phyloP scores from a whole-genome alignment of 192 early-diverging fungal species.

The Spizellomyces sp. region DNA sequence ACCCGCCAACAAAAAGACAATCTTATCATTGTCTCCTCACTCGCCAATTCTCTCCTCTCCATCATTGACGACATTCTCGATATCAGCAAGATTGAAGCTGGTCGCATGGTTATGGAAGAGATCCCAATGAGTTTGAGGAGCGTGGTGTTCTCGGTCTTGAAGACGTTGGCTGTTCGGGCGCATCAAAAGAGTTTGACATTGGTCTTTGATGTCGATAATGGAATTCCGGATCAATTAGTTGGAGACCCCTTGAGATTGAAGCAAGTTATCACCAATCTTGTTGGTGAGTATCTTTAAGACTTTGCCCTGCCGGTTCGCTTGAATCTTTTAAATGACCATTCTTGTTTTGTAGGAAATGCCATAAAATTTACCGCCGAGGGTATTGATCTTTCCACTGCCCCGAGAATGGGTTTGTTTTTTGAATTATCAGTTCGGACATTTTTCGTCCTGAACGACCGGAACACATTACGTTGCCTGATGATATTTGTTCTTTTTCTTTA shows the following conservation, averaged over 20 bases:
- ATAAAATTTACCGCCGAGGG: slow-evolving; percentile 63
- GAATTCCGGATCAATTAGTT: slow-evolving; percentile 56
- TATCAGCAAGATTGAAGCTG: slow-evolving; percentile 64
- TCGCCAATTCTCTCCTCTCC: slow-evolving; percentile 31
- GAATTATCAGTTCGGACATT: background rate
- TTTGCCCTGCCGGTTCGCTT: background rate
- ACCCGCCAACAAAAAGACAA: slow-evolving; percentile 81
- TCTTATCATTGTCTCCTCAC: slow-evolving; percentile 73
- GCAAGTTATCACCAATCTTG: slow-evolving; percentile 61
- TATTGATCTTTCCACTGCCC: background rate
- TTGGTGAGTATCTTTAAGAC: slow-evolving; percentile 34
- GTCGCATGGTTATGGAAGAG: slow-evolving; percentile 53
- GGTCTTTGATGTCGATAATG: slow-evolving; percentile 51
- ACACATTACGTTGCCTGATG: no score
- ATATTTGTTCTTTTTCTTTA: background rate
- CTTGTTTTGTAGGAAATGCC: slow-evolving; percentile 43
- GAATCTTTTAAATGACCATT: background rate
- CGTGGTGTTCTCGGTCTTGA: slow-evolving; percentile 61
- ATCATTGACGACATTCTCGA: slow-evolving; percentile 53
- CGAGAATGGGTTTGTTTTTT: slow-evolving; percentile 10
- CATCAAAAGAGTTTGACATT: slow-evolving; percentile 57
- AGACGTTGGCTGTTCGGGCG: slow-evolving; percentile 55
- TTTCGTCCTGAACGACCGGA: no score
- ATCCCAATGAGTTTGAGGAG: slow-evolving; percentile 54
- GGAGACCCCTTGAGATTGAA: slow-evolving; percentile 60